Percentiles rank a stretch among this genome's conserved stretches.
phyloP scores from a whole-genome alignment of 257 asterid genomes.

The Lycium barbarum region DNA sequence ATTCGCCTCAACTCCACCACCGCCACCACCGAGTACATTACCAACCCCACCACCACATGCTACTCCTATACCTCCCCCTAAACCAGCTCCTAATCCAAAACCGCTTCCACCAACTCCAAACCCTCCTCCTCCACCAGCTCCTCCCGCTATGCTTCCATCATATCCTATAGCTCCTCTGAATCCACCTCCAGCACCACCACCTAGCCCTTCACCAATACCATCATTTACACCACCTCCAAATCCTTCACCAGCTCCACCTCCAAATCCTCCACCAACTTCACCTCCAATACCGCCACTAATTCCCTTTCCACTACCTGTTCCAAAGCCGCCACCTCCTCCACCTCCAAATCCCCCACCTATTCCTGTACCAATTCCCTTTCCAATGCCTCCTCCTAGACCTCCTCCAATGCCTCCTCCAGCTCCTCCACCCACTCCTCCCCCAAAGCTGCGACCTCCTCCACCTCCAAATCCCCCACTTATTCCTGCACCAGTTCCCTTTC shows the following conservation, averaged over 20 bases:
- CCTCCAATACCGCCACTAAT: constrained; percentile 7
- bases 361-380: too few species aligned
- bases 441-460: not conserved
- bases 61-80: constrained; percentile 22
- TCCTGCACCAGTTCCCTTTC: too few species aligned
- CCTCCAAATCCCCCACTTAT: too few species aligned
- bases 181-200: too few species aligned
- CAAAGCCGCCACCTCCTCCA: not conserved
- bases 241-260: constrained; percentile 16
- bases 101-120: not conserved
- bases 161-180: not conserved
- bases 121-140: not conserved
- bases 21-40: constrained; percentile 2
- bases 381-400: too few species aligned
- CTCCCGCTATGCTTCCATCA: not conserved
- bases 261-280: constrained; percentile 10
- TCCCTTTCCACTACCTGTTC: not conserved
- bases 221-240: not conserved
- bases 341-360: too few species aligned
- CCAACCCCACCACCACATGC: not conserved
- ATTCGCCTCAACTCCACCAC: not conserved
- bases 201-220: too few species aligned
- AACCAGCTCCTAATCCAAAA: not conserved
- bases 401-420: not conserved
- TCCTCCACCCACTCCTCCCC: constrained; percentile 20